These are phyloP conservation scores for Solanum appendiculatum DNA, from an alignment of 257 asterid genomes.

Conservation along the genomic window DNA sequence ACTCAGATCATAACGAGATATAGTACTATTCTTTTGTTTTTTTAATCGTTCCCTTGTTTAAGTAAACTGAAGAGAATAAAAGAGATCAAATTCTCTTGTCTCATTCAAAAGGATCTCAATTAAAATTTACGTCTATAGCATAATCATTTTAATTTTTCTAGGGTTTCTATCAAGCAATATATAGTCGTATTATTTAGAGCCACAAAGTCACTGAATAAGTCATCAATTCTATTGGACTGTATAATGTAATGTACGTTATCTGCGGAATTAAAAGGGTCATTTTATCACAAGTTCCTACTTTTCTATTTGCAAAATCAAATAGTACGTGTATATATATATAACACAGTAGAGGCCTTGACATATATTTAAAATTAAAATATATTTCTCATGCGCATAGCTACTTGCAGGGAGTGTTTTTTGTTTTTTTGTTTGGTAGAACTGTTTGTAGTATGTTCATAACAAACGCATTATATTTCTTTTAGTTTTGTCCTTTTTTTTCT, in stretches of 20 bases:
- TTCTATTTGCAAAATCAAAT: neutral
- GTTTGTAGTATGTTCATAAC: neutral
- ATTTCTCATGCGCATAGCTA: neutral
- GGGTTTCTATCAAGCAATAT: too few relatives aligned
- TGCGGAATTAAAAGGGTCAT: neutral
- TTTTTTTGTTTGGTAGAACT: neutral
- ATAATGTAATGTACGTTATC: neutral
- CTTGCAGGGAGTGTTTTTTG: neutral
- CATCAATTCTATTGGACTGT: neutral
- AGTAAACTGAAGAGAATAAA: neutral
- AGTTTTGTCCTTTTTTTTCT: too few relatives aligned
- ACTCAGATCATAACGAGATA: neutral
- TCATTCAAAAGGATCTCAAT: neutral
- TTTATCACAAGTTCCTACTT: neutral
- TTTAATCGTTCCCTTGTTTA: neutral
- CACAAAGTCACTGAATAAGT: neutral
- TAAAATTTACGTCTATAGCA: neutral
- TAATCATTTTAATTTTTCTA: neutral
- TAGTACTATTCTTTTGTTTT: neutral
- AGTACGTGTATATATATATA: neutral
- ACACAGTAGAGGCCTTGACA: neutral
- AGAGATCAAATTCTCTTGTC: neutral
- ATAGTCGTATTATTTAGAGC: neutral
- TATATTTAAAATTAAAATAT: neutral
- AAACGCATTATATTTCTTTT: neutral